These are phyloP conservation scores for Paecilomyces fulvus DNA, from an alignment of 2,329 filamentous ascomycete genomes.

Conservation along the genomic window DNA sequence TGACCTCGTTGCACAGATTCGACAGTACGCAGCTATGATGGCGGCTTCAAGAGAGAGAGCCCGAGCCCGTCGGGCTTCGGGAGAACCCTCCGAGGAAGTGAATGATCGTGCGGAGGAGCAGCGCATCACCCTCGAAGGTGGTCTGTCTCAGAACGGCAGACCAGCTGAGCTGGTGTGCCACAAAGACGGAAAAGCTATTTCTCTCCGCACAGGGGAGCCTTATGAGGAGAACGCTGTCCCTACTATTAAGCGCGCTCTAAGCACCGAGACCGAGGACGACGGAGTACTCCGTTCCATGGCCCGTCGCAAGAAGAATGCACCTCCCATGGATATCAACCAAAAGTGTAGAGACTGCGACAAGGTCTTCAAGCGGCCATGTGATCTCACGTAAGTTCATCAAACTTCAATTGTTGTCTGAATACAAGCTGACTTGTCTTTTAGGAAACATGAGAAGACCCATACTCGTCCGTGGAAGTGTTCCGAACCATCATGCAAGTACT, in stretches of 20 bases:
- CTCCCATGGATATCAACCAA: slow-evolving; percentile 73
- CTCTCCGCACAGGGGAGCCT: slow-evolving; percentile 61
- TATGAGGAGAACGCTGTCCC: slow-evolving; percentile 42
- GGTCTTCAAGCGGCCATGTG: slow-evolving; percentile 93
- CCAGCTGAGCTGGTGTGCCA: slow-evolving; percentile 77
- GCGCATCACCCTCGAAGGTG: slow-evolving; percentile 71
- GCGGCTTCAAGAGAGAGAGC: slow-evolving; percentile 63
- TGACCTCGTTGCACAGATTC: slow-evolving; percentile 89
- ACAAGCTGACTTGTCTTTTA: slow-evolving; percentile 11
- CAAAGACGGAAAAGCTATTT: slow-evolving; percentile 71
- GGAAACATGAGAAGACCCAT: slow-evolving; percentile 96
- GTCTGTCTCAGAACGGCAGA: slow-evolving; percentile 70
- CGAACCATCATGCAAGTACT: slow-evolving; percentile 76
- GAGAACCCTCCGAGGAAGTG: slow-evolving; percentile 29
- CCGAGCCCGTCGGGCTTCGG: slow-evolving; percentile 42
- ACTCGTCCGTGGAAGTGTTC: slow-evolving; percentile 93
- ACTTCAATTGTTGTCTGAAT: background rate
- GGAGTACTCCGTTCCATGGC: slow-evolving; percentile 91
- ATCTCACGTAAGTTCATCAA: slow-evolving; percentile 54
- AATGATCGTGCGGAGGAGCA: slow-evolving; percentile 54
- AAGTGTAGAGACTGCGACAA: slow-evolving; percentile 79
- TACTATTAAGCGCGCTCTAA: slow-evolving; percentile 45
- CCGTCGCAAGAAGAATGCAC: slow-evolving; percentile 85
- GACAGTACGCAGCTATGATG: slow-evolving; percentile 78
- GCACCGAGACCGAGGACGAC: slow-evolving; percentile 57